A percentile compares a stretch with the other conserved stretches of the same genome.
phyloP scores from a whole-genome alignment of 2,329 filamentous ascomycete species.

The Penicillium decumbens region DNA sequence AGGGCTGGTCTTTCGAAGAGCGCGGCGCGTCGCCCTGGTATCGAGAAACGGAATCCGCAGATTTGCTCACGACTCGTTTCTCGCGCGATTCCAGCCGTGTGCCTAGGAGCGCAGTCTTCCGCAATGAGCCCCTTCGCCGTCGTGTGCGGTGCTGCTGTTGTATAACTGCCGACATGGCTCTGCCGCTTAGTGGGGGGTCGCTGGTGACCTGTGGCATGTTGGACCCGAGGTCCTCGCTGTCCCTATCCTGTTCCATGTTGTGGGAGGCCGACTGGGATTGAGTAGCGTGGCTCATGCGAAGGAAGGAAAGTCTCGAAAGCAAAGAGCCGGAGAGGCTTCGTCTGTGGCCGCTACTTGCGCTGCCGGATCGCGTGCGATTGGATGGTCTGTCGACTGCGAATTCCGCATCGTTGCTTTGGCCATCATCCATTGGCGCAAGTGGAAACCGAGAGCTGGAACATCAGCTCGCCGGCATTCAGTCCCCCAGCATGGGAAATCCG shows the following conservation, averaged over 20 bases:
- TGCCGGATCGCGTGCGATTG: slow-evolving; percentile 31
- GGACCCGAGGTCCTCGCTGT: slow-evolving; percentile 28
- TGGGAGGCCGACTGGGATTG: slow-evolving; percentile 34
- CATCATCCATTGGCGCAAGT: slow-evolving; percentile 37
- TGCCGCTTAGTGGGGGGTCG: slow-evolving; percentile 33
- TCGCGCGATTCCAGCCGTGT: slow-evolving; percentile 41
- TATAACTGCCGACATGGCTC: slow-evolving; percentile 48
- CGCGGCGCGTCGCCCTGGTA: slow-evolving; percentile 7
- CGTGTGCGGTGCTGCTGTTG: slow-evolving; percentile 54
- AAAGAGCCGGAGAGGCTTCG: slow-evolving; percentile 61
- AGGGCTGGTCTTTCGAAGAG: slow-evolving; percentile 6
- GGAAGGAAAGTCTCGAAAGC: slow-evolving; percentile 65
- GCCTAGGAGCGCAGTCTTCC: slow-evolving; percentile 79
- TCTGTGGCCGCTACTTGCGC: slow-evolving; percentile 42
- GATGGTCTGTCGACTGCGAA: slow-evolving; percentile 25
- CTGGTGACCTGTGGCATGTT: slow-evolving; percentile 18
- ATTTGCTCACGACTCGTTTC: slow-evolving; percentile 25
- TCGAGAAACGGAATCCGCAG: slow-evolving; percentile 15
- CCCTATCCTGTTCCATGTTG: slow-evolving; percentile 22
- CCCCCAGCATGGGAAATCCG: slow-evolving; percentile 7
- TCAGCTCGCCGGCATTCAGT: slow-evolving; percentile 23
- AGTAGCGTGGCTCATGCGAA: slow-evolving; percentile 49
- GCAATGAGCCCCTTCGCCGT: slow-evolving; percentile 74
- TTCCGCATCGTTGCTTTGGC: slow-evolving; percentile 23
- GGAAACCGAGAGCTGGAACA: slow-evolving; percentile 18